Evolutionary conservation across 2,329 filamentous ascomycete genomes (phyloP), one percentile per base, ranked within the genome.

Genomic region (Diaporthe citrichinensis): DNA sequence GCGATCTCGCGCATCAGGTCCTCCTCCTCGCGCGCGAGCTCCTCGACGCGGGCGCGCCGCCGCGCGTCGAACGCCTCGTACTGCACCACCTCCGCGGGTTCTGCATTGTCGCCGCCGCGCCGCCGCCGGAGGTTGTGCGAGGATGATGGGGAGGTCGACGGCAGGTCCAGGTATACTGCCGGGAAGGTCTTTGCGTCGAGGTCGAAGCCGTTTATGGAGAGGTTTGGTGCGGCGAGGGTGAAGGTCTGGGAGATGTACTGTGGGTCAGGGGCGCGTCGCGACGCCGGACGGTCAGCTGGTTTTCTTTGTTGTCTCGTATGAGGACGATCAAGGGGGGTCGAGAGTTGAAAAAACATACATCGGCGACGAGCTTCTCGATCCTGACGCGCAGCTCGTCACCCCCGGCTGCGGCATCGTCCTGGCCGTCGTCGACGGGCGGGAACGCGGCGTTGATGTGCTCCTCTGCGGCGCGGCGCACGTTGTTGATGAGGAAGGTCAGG

Each of bases 381-480:
- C 88, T 85, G 76, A 86, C 86, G 73, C 91, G 86, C 79, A 93
- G 83, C 77, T 90, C 88, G 81, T 92, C 91, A 75, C 90, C 88
- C 28, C 84, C 44, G 2, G 31, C 55, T 4, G 14, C 85, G 17
- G 81, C 82, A 15, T 82, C 81, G 34, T 75, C 83, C 17, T 65
- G 58, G 75, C 82, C 86, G 57, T 91, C 90, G 44, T 91, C 90
- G 44, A 92, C 89, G 0, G 91, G 90, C 34, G 94, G 94, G 74
- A 96, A 91, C 69, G 91, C 91, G 79, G 90, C 88, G 82, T 92
- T 88, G 76, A 96, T 89, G 81, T 92, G 93, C 79, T 90, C 89
- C 59, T 89, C 88, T 15, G 94, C 94, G 74, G 92, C 92, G 83
- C 88, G 88, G 81, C 92, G 91, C 77, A 94, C 90, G 81, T 94